A percentile compares a stretch with the other conserved stretches of the same genome.
These are phyloP conservation scores for Globisporangium iwayamae DNA, from an alignment of 352 stramenopile species.

Conservation along the genomic window DNA sequence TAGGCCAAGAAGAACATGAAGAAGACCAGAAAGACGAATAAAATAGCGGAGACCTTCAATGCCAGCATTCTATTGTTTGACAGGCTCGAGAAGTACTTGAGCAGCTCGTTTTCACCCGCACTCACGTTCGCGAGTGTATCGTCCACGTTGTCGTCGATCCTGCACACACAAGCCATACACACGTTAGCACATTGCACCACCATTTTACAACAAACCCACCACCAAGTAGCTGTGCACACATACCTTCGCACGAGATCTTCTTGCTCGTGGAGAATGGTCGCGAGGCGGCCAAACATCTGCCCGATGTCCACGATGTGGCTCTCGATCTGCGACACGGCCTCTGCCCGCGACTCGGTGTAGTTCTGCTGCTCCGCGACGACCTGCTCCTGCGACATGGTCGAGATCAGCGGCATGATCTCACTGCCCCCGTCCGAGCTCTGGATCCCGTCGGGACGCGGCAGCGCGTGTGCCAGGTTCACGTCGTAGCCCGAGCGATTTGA, in stretches of 20 bases:
- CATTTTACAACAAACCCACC: neutral
- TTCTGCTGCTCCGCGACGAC: conserved; percentile 75
- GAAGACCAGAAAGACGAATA: conserved; percentile 87
- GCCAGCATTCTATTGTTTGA: conserved; percentile 86
- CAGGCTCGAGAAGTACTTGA: conserved; percentile 83
- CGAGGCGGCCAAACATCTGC: conserved; percentile 77
- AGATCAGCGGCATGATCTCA: conserved; percentile 71
- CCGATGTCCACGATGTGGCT: conserved; percentile 86
- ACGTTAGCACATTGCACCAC: neutral
- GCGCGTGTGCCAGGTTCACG: conserved; percentile 40
- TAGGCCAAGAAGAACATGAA: conserved; percentile 89
- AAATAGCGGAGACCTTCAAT: conserved; percentile 83
- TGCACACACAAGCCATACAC: conserved; percentile 23
- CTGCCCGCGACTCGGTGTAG: conserved; percentile 67
- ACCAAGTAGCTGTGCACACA: conserved; percentile 1
- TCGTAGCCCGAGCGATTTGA: conserved; percentile 23
- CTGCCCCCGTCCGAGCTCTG: conserved; percentile 29
- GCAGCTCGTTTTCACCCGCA: conserved; percentile 74
- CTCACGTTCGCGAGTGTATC: conserved; percentile 73
- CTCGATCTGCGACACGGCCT: conserved; percentile 82
- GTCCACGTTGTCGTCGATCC: conserved; percentile 85
- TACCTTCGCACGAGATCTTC: conserved; percentile 79
- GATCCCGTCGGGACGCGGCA: conserved; percentile 57
- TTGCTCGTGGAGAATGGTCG: conserved; percentile 79
- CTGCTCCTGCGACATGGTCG: conserved; percentile 69